Evolutionary conservation across 2,329 filamentous ascomycete genomes (phyloP).

Genomic region (Cryphonectria japonica): DNA sequence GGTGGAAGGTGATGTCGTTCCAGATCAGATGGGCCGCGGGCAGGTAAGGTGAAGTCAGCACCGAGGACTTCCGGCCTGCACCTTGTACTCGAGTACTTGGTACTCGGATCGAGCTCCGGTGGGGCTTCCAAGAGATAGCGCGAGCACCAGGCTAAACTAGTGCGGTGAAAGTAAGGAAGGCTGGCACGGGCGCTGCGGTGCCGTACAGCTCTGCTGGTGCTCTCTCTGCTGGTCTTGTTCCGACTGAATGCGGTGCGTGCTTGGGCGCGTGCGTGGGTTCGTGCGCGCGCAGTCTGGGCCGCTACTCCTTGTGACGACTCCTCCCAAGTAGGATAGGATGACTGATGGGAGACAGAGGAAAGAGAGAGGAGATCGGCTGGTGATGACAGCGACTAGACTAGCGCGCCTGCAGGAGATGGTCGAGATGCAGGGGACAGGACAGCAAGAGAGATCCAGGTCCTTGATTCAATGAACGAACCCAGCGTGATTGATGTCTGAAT

Average conservation of each 20-base stretch:
- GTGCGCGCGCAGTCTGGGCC: slow-evolving; percentile 11
- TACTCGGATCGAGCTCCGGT: slow-evolving; percentile 28
- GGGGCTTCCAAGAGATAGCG: slow-evolving; percentile 28
- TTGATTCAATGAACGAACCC: slow-evolving; percentile 3
- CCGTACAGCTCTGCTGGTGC: not conserved
- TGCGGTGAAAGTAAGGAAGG: slow-evolving; percentile 29
- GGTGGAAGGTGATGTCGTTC: slow-evolving; percentile 10
- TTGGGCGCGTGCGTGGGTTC: slow-evolving; percentile 3
- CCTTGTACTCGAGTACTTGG: slow-evolving; percentile 23
- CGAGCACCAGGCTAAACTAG: slow-evolving; percentile 28
- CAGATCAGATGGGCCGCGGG: slow-evolving; percentile 10
- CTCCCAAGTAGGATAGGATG: slow-evolving; percentile 4
- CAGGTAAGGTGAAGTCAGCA: slow-evolving; percentile 13
- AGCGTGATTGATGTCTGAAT: not conserved
- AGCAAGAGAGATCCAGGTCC: slow-evolving; percentile 10
- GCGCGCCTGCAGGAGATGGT: slow-evolving; percentile 18
- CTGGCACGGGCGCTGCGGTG: slow-evolving; percentile 14
- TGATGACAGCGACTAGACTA: slow-evolving; percentile 19
- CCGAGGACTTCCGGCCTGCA: slow-evolving; percentile 9
- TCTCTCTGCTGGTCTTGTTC: not conserved
- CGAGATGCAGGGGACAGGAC: slow-evolving; percentile 7
- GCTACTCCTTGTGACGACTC: not conserved
- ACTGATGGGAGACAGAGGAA: not conserved
- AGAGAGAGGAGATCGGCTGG: not conserved
- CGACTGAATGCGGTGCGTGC: slow-evolving; percentile 2